Conservation (phyloP, 352 stramenopile genomes). For the Phytopythium chamaehyphon region DNA sequence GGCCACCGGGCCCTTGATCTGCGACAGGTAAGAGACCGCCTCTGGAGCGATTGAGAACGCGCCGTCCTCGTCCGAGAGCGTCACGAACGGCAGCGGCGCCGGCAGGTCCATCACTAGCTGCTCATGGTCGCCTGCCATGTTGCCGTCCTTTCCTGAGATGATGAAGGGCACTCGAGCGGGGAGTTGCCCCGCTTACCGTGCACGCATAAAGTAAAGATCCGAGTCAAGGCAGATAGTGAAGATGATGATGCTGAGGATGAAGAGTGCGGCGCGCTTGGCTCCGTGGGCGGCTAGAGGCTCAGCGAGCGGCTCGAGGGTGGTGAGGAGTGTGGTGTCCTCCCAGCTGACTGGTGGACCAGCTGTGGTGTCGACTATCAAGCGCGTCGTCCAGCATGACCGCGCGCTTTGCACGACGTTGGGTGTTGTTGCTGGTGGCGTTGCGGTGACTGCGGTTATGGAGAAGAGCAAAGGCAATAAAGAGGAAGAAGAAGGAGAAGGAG, state of each 20-base stretch:
- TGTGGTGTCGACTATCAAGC: background rate
- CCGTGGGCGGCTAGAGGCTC: background rate
- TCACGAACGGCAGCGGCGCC: slow-evolving; percentile 65
- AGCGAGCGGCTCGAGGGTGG: too few species aligned
- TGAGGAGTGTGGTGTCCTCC: too few species aligned
- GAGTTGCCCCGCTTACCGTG: background rate
- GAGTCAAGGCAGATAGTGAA: background rate
- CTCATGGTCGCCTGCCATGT: background rate
- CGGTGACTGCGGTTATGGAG: slow-evolving; percentile 26
- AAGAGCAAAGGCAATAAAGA: background rate
- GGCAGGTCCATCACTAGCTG: slow-evolving; percentile 2
- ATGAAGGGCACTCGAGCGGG: background rate
- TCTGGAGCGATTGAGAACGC: slow-evolving; percentile 58
- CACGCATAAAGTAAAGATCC: slow-evolving; percentile 4
- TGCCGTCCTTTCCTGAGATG: slow-evolving; percentile 2
- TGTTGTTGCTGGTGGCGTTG: slow-evolving; percentile 37
- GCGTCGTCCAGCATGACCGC: slow-evolving; percentile 25
- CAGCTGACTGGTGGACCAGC: background rate
- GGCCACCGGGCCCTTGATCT: slow-evolving; percentile 53
- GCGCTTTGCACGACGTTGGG: slow-evolving; percentile 49
- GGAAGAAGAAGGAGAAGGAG: slow-evolving; percentile 2
- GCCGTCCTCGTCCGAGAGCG: slow-evolving; percentile 51
- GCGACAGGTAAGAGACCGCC: slow-evolving; percentile 52
- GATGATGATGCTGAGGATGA: background rate
- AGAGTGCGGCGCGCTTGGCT: background rate